Conservation (phyloP, 352 stramenopile genomes). For the Aphanomyces invadans region DNA sequence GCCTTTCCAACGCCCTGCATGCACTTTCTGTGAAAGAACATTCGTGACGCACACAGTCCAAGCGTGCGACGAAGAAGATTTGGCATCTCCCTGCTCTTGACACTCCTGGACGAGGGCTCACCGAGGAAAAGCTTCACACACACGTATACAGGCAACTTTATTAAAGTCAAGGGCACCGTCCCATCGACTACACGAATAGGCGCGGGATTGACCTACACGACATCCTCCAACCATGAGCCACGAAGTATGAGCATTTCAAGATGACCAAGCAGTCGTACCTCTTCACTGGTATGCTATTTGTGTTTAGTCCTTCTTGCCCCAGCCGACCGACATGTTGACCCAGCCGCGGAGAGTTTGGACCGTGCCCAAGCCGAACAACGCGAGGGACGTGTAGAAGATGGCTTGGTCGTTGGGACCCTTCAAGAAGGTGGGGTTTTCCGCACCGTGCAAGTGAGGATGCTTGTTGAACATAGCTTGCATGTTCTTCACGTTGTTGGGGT, state of each 20-base stretch:
- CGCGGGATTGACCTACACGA: no score
- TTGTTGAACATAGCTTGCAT: constrained; percentile 19
- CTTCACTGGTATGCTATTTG: neutral
- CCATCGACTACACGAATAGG: neutral
- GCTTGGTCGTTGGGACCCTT: constrained; percentile 20
- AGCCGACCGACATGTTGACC: constrained; percentile 19
- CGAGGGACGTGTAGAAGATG: constrained; percentile 5
- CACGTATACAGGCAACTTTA: neutral
- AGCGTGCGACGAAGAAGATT: no score
- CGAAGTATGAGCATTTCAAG: no score
- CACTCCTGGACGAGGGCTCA: no score
- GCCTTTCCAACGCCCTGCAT: no score
- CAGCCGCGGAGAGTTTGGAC: constrained; percentile 17
- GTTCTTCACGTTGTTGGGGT: constrained; percentile 6
- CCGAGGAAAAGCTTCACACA: no score
- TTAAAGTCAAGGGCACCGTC: neutral
- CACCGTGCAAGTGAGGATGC: constrained; percentile 6
- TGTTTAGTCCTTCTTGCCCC: constrained; percentile 20
- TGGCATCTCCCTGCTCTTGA: no score
- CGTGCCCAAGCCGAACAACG: neutral
- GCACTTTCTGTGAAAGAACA: no score
- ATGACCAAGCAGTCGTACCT: neutral
- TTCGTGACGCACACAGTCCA: no score
- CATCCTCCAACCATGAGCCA: no score
- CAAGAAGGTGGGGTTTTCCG: constrained; percentile 22